Evolutionary conservation across 1,284 basidiomycete species (phyloP).

Genomic region (Cryptococcus neoformans): DNA sequence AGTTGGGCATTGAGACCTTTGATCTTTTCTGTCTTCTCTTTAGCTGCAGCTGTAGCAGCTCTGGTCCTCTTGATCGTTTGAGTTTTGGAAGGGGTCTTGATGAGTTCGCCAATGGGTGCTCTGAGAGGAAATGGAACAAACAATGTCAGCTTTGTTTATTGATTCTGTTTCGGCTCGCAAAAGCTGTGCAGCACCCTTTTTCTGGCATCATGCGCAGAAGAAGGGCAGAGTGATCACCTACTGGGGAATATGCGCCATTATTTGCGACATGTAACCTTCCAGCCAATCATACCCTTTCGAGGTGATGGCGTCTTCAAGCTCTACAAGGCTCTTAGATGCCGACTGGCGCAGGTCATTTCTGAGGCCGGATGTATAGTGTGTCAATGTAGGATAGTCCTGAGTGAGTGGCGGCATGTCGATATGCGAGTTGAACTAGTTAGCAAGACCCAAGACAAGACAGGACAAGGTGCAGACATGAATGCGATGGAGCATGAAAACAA

Average conservation of each 20-base stretch:
- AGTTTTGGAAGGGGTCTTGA: constrained; percentile 48
- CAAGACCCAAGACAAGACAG: background rate
- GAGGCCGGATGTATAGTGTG: constrained; percentile 36
- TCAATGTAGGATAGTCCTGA: constrained; percentile 22
- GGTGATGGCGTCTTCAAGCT: constrained; percentile 39
- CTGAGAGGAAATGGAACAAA: constrained; percentile 11
- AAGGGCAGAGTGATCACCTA: constrained; percentile 6
- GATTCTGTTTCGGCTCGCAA: background rate
- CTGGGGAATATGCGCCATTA: constrained; percentile 24
- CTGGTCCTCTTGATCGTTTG: constrained; percentile 48
- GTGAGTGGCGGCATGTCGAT: constrained; percentile 5
- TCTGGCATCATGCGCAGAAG: too few relatives aligned
- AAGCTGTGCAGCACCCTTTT: too few relatives aligned
- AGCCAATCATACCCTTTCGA: constrained; percentile 47
- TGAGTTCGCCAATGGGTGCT: constrained; percentile 42
- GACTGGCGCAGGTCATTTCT: constrained; percentile 27
- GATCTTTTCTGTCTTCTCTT: constrained; percentile 34
- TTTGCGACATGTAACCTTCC: constrained; percentile 42
- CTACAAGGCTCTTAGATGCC: constrained; percentile 27
- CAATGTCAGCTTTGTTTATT: constrained; percentile 2
- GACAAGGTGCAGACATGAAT: background rate
- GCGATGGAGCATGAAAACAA: background rate
- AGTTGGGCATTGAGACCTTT: constrained; percentile 33
- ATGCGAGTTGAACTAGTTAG: background rate
- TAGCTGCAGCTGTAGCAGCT: constrained; percentile 31